These are phyloP conservation scores for Pseudozyma sp. DNA, from an alignment of 1,284 basidiomycete species.

Conservation along the genomic window DNA sequence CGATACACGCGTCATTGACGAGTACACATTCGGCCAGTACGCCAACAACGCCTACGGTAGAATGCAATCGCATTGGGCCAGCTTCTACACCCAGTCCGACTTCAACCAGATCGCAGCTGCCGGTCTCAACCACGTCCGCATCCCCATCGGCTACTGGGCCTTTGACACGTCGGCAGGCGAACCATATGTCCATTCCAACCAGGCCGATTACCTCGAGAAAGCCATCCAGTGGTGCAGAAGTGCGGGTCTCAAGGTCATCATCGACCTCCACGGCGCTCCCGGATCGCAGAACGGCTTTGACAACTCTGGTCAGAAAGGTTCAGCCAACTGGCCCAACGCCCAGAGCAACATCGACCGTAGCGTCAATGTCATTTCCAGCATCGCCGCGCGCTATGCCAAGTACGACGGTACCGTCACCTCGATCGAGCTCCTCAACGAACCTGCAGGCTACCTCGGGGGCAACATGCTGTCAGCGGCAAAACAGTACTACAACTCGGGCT, in stretches of 20 bases:
- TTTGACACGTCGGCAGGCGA: slow-evolving; percentile 83
- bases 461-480: slow-evolving; percentile 46
- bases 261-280: slow-evolving; percentile 76
- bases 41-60: slow-evolving; percentile 59
- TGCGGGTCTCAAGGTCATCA: slow-evolving; percentile 82
- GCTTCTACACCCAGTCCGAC: slow-evolving; percentile 83
- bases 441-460: slow-evolving; percentile 43
- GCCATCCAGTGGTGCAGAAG: slow-evolving; percentile 83
- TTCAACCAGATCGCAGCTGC: slow-evolving; percentile 74
- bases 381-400: slow-evolving; percentile 62
- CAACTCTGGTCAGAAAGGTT: slow-evolving; percentile 77
- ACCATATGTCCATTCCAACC: slow-evolving; percentile 86
- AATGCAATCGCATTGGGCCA: slow-evolving; percentile 77
- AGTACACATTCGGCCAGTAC: slow-evolving; percentile 84
- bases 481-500: slow-evolving; percentile 49
- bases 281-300: slow-evolving; percentile 69
- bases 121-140: slow-evolving; percentile 77
- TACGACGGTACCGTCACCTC: slow-evolving; percentile 60
- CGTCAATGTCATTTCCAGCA: slow-evolving; percentile 75
- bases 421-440: slow-evolving; percentile 66
- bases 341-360: slow-evolving; percentile 78
- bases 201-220: slow-evolving; percentile 71
- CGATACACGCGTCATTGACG: slow-evolving; percentile 74
- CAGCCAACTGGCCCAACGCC: slow-evolving; percentile 79
- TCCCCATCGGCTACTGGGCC: slow-evolving; percentile 94